Evolutionary conservation across 352 stramenopile species (phyloP).

Genomic region (Globisporangium carolinianum): DNA sequence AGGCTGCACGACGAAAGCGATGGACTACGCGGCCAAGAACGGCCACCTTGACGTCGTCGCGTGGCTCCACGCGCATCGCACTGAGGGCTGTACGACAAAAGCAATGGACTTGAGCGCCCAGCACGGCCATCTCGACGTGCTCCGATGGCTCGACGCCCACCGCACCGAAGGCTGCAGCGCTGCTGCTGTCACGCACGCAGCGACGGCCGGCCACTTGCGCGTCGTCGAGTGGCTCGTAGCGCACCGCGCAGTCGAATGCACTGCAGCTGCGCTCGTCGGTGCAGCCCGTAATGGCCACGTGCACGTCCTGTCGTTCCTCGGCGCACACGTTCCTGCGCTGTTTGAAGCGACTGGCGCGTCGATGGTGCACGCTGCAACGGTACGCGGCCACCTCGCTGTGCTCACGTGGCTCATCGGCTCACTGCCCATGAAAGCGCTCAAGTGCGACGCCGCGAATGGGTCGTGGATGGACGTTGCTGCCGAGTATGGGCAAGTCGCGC

Average conservation of each 20-base stretch:
- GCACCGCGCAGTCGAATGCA: slow-evolving; percentile 41
- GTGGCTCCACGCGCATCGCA: slow-evolving; percentile 42
- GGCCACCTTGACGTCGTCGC: slow-evolving; percentile 50
- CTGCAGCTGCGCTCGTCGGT: slow-evolving; percentile 40
- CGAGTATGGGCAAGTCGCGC: slow-evolving; percentile 52
- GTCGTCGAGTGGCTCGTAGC: slow-evolving; percentile 56
- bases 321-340: slow-evolving; percentile 27
- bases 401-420: slow-evolving; percentile 53
- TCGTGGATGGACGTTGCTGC: slow-evolving; percentile 74
- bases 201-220: slow-evolving; percentile 37
- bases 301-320: slow-evolving; percentile 50
- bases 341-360: slow-evolving; percentile 48
- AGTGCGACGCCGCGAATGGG: slow-evolving; percentile 47
- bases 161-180: slow-evolving; percentile 58
- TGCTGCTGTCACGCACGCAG: slow-evolving; percentile 61
- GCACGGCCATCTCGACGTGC: slow-evolving; percentile 45
- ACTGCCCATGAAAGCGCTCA: slow-evolving; percentile 58
- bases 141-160: slow-evolving; percentile 67
- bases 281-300: slow-evolving; percentile 53
- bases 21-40: slow-evolving; percentile 52
- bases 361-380: slow-evolving; percentile 60
- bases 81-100: slow-evolving; percentile 39
- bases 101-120: slow-evolving; percentile 64
- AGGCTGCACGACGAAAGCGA: slow-evolving; percentile 54
- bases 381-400: slow-evolving; percentile 44